Base-by-base conservation (phyloP, 2,329 filamentous ascomycete species). In the Fusarium falciforme region DNA sequence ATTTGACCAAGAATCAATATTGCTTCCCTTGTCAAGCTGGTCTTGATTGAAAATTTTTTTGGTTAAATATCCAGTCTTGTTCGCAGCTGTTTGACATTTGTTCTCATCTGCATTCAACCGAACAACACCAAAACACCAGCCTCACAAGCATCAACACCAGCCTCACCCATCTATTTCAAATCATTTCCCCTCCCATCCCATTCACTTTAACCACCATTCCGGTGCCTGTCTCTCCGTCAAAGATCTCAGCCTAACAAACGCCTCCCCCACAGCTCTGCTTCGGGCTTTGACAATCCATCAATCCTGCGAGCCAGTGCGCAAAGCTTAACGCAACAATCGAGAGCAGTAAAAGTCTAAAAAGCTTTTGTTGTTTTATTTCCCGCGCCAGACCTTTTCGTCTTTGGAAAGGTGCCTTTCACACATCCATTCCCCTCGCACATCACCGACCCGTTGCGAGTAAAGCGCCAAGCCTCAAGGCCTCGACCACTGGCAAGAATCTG, bases 21-120 rank as follows among this genome's bases (percentile, higher is more conserved):
- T 44, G n/a, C 71, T 76, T 75, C 73, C 73, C 71, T 78, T 72
- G 38, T 64, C 71, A 77, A 77, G 76, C 75, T 68, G 75, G 74
- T 57, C 75, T 78, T 78, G 74, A 74, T 68, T 40, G 22, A 38
- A 44, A 57, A 2, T 33, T 11, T 54, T 27, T 42, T 42, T 71
- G 61, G 64, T 66, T 74, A 74, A 71, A 74, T 74, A 74, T 71
- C 64, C 63, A 66, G 64, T 35, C 25, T 10, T 54, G 25, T 60
- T 70, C 57, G 25, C 61, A 35, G 42, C 29, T 69, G 31, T 63
- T 69, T 16, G n/a, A 1, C n/a, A 20, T 22, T 63, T 22, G 29
- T 25, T 22, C 33, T 57, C 31, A 36, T 36, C 44, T 47, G 49
- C 44, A 58, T 64, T 42, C 40, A 42, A 42, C 40, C 12, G 11